Conservation (phyloP, 2,329 filamentous ascomycete genomes). For the Fusarium sp. region DNA sequence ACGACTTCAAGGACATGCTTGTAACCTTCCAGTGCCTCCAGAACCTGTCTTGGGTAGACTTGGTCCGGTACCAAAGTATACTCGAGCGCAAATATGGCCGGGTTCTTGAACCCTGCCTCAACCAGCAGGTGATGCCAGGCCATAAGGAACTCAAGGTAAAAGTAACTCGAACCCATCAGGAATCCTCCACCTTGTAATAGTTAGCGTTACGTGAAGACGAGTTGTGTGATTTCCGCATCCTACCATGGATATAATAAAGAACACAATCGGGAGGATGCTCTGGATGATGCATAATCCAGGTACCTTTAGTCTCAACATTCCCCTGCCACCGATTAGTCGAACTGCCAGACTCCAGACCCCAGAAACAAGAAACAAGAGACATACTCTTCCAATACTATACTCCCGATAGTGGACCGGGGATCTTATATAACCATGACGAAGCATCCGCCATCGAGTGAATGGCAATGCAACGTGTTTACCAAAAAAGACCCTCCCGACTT, state of each 20-base stretch:
- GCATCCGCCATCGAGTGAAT: constrained; percentile 80
- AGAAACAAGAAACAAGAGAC: not conserved
- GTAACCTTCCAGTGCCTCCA: constrained; percentile 77
- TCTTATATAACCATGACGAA: constrained; percentile 74
- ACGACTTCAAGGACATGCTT: constrained; percentile 72
- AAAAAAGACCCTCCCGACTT: constrained; percentile 80
- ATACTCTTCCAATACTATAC: constrained; percentile 50
- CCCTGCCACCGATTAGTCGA: constrained; percentile 25
- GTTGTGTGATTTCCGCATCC: constrained; percentile 29
- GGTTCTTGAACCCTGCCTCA: constrained; percentile 75
- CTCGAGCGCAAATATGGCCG: constrained; percentile 82
- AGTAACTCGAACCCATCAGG: constrained; percentile 82
- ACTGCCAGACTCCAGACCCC: not conserved
- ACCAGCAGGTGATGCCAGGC: constrained; percentile 76
- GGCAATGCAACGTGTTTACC: constrained; percentile 78
- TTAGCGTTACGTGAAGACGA: constrained; percentile 9
- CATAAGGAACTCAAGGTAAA: constrained; percentile 86
- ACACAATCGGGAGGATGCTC: constrained; percentile 75
- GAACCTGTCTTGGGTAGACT: constrained; percentile 77
- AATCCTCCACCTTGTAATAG: constrained; percentile 76
- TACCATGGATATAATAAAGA: constrained; percentile 85
- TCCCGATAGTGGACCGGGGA: constrained; percentile 74
- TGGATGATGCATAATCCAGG: constrained; percentile 76
- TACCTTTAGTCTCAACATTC: constrained; percentile 65
- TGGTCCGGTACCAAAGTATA: constrained; percentile 83